Base-by-base conservation (phyloP, 257 asterid species). In the Verbascum thapsus region DNA sequence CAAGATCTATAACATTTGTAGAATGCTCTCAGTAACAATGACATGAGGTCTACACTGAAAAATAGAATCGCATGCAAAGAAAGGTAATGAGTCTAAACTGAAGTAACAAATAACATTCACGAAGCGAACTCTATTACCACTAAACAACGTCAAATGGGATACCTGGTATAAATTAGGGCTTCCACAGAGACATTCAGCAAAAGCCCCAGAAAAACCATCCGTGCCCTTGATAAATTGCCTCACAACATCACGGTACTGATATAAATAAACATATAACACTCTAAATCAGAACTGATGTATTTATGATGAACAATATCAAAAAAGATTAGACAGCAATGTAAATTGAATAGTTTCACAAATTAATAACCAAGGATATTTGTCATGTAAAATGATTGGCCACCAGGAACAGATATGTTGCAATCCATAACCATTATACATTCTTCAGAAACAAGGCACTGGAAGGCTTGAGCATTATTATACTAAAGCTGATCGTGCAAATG, bases 211-310 rank as follows among this genome's bases (percentile, higher is more conserved):
- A 81, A 94, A 94, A 26, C 96, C 96, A 85, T 94, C 87, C 0
- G 97, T 94, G 58, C 99, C 99, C 74, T 94, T 94, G 68, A 94
- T 88, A 80, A 90, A 94, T 81, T 82, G 99, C 61, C 99, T 76
- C 58, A 85, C 94, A 19, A 74, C 78, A 74, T 94, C 97, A 19
- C 99, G 97, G 78, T 85, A 94, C 99, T 94, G 85, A 70, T 78
- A 80, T 16, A 13, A 16, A 67, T 6, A 39, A 11, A 57, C 32
- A 26, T 1, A 63, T 16, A 4, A 17, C 10, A 48, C 44, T 2
- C 63, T 34, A 53, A 26, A 39, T 42, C 5, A 16, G 42, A 66
- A 49, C 30, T 58, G 20, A 58, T 49, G 37, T 17, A 37, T 48
- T n/a, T 48, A 22, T 3, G 26, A 9, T 42, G 32, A 49, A 39